phyloP scores from a whole-genome alignment of 805 yeast genomes.

The Starmerella cellae region DNA sequence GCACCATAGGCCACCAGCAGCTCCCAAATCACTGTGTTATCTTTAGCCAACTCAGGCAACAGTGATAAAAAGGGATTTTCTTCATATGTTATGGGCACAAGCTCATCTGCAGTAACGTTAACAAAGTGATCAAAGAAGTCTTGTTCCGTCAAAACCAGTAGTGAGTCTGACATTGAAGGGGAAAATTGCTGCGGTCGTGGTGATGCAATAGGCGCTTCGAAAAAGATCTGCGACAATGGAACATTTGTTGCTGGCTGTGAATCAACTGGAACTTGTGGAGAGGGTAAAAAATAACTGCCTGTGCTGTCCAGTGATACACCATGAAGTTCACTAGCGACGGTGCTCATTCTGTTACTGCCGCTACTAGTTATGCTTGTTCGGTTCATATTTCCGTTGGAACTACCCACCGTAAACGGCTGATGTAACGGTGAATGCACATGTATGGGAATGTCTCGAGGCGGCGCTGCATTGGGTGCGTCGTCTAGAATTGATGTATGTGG shows the following conservation, averaged over 20 bases:
- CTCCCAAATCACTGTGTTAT: slow-evolving; percentile 19
- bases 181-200: neutral
- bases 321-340: neutral
- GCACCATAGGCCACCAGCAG: slow-evolving; percentile 20
- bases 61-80: slow-evolving; percentile 55
- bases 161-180: neutral
- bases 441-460: neutral
- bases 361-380: neutral
- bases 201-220: neutral
- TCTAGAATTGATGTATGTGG: neutral
- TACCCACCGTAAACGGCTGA: neutral
- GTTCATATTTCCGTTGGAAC: neutral
- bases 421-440: slow-evolving; percentile 1
- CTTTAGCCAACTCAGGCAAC: slow-evolving; percentile 56
- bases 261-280: neutral
- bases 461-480: neutral
- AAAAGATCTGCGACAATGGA: neutral
- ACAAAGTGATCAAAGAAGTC: slow-evolving; percentile 52
- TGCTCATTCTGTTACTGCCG: neutral
- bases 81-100: slow-evolving; percentile 57
- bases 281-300: neutral
- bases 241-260: neutral
- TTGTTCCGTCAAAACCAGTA: slow-evolving; percentile 20
- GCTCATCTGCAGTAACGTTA: slow-evolving; percentile 43
- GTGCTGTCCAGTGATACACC: neutral